Evolutionary conservation across 495 filamentous ascomycete genomes (phyloP), one percentile per base, ranked within the genome.

Genomic region (Hypoxylon lenormandii): DNA sequence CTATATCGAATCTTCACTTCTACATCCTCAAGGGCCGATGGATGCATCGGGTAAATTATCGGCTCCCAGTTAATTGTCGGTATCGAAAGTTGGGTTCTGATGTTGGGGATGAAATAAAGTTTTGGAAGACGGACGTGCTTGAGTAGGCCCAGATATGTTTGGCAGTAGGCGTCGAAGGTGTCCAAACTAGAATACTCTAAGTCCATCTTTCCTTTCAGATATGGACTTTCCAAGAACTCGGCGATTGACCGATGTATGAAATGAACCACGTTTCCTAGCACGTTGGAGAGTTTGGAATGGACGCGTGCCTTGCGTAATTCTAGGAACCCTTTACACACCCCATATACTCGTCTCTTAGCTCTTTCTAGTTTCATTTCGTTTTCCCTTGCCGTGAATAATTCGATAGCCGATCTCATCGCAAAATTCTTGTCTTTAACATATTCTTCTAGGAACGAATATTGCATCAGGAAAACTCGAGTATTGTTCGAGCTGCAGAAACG

Each of bases 231-330:
- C 13, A 75, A 46, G 52, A 70, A 73, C 37, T 73, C 73, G 5
- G 40, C 42, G 18, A 75, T 62, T 12, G 73, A 75, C 38, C 70
- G 70, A 62, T 75, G 73, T 66, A 54, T 71, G 16, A 67, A 40
- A 21, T 33, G 51, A 56, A 71, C 63, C 15, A 10, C 10, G 23
- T 22, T 11, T 16, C 62, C 62, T 5, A 68, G 16, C 0, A 23
- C 18, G 2, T 52, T 22, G 6, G 26, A 18, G 40, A 26, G 11
- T 22, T 43, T 8, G 28, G 0, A 4, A 7, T 8, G 7, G 19
- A 6, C 1, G 15, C 7, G 2, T 13, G 19, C 19, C 28, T 40
- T 22, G 33, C 48, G 43, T 51, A 68, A 19, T 68, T 74, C 72
- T 15, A 74, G 46, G 21, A 74, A 43, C 4, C 72, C 68, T 48